A percentile compares a stretch with the other conserved stretches of the same genome.
Evolutionary conservation across 139 green algal genomes (phyloP).

Genomic region (Micractinium sp.): DNA sequence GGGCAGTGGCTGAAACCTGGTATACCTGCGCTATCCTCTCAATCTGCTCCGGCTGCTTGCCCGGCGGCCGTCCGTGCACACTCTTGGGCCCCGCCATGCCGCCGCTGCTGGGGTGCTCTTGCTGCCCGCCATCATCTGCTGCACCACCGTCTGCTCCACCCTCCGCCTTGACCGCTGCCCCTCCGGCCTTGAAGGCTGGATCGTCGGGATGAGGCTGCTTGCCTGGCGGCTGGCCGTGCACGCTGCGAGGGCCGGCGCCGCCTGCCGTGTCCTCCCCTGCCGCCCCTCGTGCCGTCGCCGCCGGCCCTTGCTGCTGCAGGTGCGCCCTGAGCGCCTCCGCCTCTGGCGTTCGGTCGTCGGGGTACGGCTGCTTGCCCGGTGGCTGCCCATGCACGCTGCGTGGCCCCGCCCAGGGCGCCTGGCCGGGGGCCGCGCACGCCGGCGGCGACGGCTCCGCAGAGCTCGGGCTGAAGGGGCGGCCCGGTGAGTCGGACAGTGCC

Average conservation of each 20-base stretch:
- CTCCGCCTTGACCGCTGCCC: not conserved
- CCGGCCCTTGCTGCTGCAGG: not conserved
- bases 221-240: slow-evolving; percentile 28
- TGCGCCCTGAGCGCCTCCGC: not conserved
- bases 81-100: not conserved
- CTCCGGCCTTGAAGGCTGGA: not conserved
- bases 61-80: slow-evolving; percentile 2
- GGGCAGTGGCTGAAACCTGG: not conserved
- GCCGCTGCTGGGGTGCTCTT: not conserved
- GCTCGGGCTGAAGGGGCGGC: slow-evolving; percentile 8
- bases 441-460: not conserved
- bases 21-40: not conserved
- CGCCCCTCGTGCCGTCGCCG: not conserved
- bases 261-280: not conserved
- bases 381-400: slow-evolving; percentile 25
- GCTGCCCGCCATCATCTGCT: not conserved
- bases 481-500: slow-evolving; percentile 10
- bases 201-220: slow-evolving; percentile 25
- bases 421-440: no score
- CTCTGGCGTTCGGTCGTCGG: slow-evolving; percentile 15
- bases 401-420: no score
- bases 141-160: not conserved
- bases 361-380: slow-evolving; percentile 25
- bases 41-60: slow-evolving; percentile 22
- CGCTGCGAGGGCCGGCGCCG: not conserved